phyloP scores from a whole-genome alignment of 169 alveolate species.

The Theileria orientalis region DNA sequence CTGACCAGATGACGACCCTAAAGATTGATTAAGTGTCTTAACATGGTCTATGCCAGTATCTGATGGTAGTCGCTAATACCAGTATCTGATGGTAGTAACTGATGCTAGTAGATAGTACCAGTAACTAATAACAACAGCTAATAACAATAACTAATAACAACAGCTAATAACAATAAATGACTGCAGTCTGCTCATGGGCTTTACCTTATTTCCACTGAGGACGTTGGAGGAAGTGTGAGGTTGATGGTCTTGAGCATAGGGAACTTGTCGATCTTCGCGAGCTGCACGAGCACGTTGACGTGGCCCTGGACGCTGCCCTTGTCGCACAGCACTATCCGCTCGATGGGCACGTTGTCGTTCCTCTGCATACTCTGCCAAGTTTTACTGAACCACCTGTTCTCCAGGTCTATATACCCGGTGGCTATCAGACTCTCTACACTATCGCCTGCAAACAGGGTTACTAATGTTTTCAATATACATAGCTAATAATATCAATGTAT shows the following conservation, averaged over 20 bases:
- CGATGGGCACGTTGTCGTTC: conserved; percentile 82
- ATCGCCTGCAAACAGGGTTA: conserved; percentile 64
- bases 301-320: conserved; percentile 54
- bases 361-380: conserved; percentile 87
- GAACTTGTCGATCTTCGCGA: conserved; percentile 44
- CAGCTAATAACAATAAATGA: background rate
- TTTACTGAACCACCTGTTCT: conserved; percentile 86
- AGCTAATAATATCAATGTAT: conserved; percentile 68
- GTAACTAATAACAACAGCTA: background rate
- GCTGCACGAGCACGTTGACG: conserved; percentile 46
- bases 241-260: conserved; percentile 36
- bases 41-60: background rate
- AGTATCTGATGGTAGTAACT: background rate
- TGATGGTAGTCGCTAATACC: background rate
- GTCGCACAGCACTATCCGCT: conserved; percentile 78
- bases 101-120: background rate
- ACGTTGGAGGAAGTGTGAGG: conserved; percentile 32
- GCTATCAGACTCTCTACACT: conserved; percentile 80
- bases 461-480: too few relatives aligned
- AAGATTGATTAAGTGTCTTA: background rate
- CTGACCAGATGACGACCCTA: conserved; percentile 61
- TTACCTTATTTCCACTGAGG: conserved; percentile 50
- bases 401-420: conserved; percentile 84
- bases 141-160: conserved; percentile 22
- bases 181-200: conserved; percentile 21